phyloP scores from a whole-genome alignment of 2,329 filamentous ascomycete species.

The Knoxdaviesia capensis region DNA sequence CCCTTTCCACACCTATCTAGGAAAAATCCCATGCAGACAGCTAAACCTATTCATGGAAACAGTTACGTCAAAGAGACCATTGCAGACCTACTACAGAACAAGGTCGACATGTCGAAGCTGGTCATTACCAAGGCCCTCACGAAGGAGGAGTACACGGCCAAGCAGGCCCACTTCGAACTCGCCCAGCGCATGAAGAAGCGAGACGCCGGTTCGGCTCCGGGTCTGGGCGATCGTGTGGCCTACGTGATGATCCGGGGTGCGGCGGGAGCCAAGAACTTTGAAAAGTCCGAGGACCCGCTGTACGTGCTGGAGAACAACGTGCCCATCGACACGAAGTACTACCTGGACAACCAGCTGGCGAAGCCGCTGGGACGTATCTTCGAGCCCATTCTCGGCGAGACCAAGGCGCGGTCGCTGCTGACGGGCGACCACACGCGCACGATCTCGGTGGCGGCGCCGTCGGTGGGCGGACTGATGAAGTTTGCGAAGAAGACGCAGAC shows the following conservation, averaged over 20 bases:
- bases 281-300: constrained; percentile 91
- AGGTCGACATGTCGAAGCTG: constrained; percentile 95
- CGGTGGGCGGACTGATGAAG: constrained; percentile 89
- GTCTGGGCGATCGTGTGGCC: constrained; percentile 83
- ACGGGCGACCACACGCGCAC: constrained; percentile 89
- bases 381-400: constrained; percentile 90
- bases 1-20: not conserved
- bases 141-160: constrained; percentile 64
- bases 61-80: constrained; percentile 96
- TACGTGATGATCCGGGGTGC: constrained; percentile 95
- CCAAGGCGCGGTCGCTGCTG: constrained; percentile 68
- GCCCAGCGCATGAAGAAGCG: constrained; percentile 94
- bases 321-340: constrained; percentile 95
- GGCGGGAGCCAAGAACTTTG: constrained; percentile 81
- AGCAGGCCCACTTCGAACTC: constrained; percentile 91
- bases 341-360: constrained; percentile 92
- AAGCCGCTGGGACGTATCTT: constrained; percentile 92
- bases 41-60: not conserved
- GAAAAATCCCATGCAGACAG: constrained; percentile 1
- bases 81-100: constrained; percentile 87
- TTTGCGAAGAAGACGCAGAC: constrained; percentile 96
- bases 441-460: constrained; percentile 80
- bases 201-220: constrained; percentile 82
- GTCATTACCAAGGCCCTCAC: constrained; percentile 96
- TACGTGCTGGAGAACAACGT: constrained; percentile 95